Evolutionary conservation across 768 basidiomycete species (phyloP).

Genomic region (Hypholoma fasciculare): DNA sequence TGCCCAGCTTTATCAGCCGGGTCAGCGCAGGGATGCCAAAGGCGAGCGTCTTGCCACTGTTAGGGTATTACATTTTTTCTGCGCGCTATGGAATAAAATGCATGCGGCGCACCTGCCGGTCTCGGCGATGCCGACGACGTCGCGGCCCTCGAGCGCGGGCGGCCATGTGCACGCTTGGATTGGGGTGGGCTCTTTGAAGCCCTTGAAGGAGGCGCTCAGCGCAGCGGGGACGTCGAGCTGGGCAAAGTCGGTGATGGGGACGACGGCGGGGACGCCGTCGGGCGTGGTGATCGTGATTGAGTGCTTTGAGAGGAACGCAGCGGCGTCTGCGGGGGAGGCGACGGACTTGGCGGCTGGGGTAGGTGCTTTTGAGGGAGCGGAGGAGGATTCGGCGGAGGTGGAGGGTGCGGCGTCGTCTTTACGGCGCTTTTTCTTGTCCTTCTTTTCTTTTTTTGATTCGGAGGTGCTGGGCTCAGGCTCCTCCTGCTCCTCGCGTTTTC

Average conservation of each 20-base stretch:
- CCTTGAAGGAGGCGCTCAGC: constrained; percentile 62
- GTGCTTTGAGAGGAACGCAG: constrained; percentile 70
- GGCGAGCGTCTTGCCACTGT: constrained; percentile 92
- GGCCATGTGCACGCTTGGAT: constrained; percentile 98
- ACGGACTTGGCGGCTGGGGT: background rate
- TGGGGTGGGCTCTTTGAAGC: constrained; percentile 88
- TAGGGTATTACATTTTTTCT: background rate
- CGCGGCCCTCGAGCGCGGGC: constrained; percentile 73
- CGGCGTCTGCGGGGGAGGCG: constrained; percentile 39
- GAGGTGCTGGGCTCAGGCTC: constrained; percentile 14
- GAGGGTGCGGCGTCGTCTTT: constrained; percentile 27
- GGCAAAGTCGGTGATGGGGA: constrained; percentile 74
- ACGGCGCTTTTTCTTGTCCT: constrained; percentile 43
- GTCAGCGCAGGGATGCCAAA: constrained; percentile 92
- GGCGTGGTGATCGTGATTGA: constrained; percentile 70
- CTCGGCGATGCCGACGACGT: constrained; percentile 96
- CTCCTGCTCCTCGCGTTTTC: constrained; percentile 41
- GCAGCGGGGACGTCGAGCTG: constrained; percentile 65
- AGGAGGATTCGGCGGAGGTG: constrained; percentile 14
- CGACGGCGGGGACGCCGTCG: constrained; percentile 40
- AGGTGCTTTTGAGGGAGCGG: constrained; percentile 12
- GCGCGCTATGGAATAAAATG: background rate
- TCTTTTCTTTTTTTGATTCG: constrained; percentile 34
- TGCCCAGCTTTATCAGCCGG: constrained; percentile 49
- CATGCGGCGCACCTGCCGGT: constrained; percentile 69